Base-by-base conservation (phyloP, 1,284 basidiomycete genomes). In the Cystobasidium sp. region DNA sequence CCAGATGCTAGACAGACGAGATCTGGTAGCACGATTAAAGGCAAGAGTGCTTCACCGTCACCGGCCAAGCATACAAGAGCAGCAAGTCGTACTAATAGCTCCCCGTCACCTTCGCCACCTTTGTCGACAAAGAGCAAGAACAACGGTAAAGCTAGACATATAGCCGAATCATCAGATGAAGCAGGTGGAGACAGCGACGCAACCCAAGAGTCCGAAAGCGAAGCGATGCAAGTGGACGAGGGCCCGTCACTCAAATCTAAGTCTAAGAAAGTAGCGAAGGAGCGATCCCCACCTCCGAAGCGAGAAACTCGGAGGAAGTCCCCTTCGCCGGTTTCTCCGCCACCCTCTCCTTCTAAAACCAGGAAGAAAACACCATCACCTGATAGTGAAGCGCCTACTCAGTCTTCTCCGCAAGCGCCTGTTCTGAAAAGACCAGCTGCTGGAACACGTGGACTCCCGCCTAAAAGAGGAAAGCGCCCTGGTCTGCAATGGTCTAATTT, bases 401-500 rank as follows among this genome's bases (percentile, higher is more conserved):
- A 46, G 18, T 43, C 24, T 6, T 58, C 55, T 9, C 68, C 68
- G 3, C 53, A 69, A 39, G 68, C 41, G 8, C 68, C 68, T 20
- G 55, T 69, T 24, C 31, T 69, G 8, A 58, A 58, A 22, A 41
- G 68, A 8, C 68, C 68, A 59, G 24, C 68, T 14, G 44, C 44
- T 59, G 58, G 56, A 24, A 22, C 61, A 9, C 44, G 56, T 37
- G 68, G 68, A 2, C 46, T 46, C 47, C 55, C 68, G 8, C 52
- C 68, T 7, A 69, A 46, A 62, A 31, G 68, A 18, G 68, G 68
- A 8, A 63, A 63, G 31, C 44, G 43, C 18, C 55, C 55, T 46
- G 68, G 68, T 10, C 51, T 69, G 68, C 55, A 69, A 10, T 69
- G 68, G 68, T 69, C 68, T 6, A 69, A 69, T 44, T 69, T 69